Evolutionary conservation across 805 yeast species (phyloP), one percentile per base, ranked within the genome.

Genomic region (Ogataea thermomethanolica): DNA sequence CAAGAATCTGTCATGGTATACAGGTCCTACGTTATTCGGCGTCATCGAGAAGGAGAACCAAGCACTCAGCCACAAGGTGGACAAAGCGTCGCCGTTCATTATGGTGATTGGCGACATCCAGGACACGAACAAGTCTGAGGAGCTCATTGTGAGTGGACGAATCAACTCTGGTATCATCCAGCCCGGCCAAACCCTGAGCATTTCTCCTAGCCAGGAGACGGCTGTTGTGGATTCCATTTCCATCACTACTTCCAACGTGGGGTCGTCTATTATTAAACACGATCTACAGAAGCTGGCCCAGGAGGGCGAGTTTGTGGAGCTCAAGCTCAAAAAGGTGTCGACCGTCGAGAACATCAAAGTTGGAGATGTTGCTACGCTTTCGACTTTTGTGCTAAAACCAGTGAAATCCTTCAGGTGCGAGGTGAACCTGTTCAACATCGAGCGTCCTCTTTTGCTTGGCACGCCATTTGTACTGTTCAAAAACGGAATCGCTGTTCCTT

Each of bases 391-490:
- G 5, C 66, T 78, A 17, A 70, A 64, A 13, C 64, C 81, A 13
- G 68, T 70, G 2, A 70, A 69, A 35, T 69, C 66, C 36, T 73
- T 78, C 46, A 62, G 62, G n/a, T 77, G 84, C 32, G 75, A 79
- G 39, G 58, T 87, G 30, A 66, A 72, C 29, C 67, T 82, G 5
- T 91, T 91, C 50, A 83, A 83, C 41, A 58, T 79, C 53, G 71
- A 70, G 25, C 71, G 85, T 48, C 96, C 96, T 0, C 62, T 89
- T 33, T 64, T 89, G 29, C 79, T 82, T 10, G 96, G 97, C 7
- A 73, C 95, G 0, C 82, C 90, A 29, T 72, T 88, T 48, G 75
- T 87, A 29, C 59, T 87, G 37, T 88, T 89, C 62, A 73, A 90
- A 45, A 89, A 90, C 46, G 80, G 86, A 42, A 71, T 78, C 20